Base-by-base conservation (phyloP, 805 yeast species). In the Wickerhamomyces pijperi region DNA sequence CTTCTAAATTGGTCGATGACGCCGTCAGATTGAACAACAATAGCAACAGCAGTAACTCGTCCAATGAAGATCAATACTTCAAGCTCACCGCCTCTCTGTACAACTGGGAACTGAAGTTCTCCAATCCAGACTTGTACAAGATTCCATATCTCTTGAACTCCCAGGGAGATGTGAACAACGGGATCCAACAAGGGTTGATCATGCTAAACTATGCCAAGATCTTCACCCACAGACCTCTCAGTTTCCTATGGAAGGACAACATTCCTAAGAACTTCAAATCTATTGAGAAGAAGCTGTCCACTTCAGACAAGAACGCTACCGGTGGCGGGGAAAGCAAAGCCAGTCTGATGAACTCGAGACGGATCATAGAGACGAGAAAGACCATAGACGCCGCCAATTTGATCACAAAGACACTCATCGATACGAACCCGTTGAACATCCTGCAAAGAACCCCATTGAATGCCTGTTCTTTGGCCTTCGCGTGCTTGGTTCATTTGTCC, bases 371-470 rank as follows among this genome's bases (percentile, higher is more conserved):
- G 44, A 72, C 78, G 0, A 59, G 74, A 45, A 70, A 70, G 45
- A 70, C 76, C 1, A 71, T 72, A 17, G 75, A 68, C 38, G 71
- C 75, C 18, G 77, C 78, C 2, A 68, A 70, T 32, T 56, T 70
- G 16, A 67, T 72, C 18, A 67, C 70, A 2, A 65, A 61, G 40
- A 52, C 68, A 1, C 53, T 72, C 7, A 59, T 72, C 11, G 75
- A 71, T 42, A 68, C 76, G 2, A 64, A 64, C 42, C 66, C 76
- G 0, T 53, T 67, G 1, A 55, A 61, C 33, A 61, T 72, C 1
- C 39, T 59, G 11, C 59, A 63, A 31, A 55, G 78, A 47, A 70
- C 76, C 0, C 77, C 77, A 3, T 55, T 72, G 39, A 62, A 61
- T 49, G 76, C 76, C 0, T 72, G 78, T 46, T 67, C 75, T 0